Conservation (phyloP, 305 asterid species). For the Plantago rigida region DNA sequence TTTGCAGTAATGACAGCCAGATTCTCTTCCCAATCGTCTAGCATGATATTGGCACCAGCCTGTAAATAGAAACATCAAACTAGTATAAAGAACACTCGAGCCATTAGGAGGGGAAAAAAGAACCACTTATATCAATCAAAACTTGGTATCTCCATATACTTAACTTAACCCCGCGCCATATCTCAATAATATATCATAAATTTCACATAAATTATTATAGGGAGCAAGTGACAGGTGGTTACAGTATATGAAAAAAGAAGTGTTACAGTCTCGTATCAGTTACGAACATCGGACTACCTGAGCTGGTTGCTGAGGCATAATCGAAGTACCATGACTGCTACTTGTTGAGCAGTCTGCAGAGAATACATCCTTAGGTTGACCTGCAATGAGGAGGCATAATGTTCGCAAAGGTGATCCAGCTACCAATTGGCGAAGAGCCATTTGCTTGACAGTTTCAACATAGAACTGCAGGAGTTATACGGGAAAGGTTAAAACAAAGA, state of each 20-base stretch:
- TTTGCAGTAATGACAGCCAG: conserved; percentile 93
- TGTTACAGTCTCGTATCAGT: background rate
- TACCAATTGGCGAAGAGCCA: conserved; percentile 70
- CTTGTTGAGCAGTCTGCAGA: conserved; percentile 39
- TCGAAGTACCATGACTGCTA: conserved; percentile 37
- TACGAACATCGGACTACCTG: conserved; percentile 40
- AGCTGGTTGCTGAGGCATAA: conserved; percentile 45
- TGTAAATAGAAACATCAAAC: conserved; percentile 26
- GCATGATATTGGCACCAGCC: conserved; percentile 66
- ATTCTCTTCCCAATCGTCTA: conserved; percentile 97
- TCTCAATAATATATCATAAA: too few species aligned
- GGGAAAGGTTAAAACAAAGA: conserved; percentile 15
- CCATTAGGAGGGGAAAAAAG: conserved; percentile 15
- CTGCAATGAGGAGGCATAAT: conserved; percentile 75
- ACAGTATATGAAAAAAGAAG: conserved; percentile 14
- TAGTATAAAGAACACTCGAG: background rate
- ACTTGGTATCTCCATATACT: too few species aligned
- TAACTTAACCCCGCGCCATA: too few species aligned
- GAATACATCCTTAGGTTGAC: conserved; percentile 77
- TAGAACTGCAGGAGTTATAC: conserved; percentile 47
- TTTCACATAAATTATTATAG: background rate
- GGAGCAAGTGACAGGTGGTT: conserved; percentile 3
- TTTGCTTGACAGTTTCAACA: conserved; percentile 70
- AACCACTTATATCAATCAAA: conserved; percentile 8
- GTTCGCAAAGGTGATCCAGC: conserved; percentile 88